Percentiles rank a stretch among this genome's conserved stretches.
Conservation (phyloP, 2,329 filamentous ascomycete genomes). For the Pezicula carpinea region DNA sequence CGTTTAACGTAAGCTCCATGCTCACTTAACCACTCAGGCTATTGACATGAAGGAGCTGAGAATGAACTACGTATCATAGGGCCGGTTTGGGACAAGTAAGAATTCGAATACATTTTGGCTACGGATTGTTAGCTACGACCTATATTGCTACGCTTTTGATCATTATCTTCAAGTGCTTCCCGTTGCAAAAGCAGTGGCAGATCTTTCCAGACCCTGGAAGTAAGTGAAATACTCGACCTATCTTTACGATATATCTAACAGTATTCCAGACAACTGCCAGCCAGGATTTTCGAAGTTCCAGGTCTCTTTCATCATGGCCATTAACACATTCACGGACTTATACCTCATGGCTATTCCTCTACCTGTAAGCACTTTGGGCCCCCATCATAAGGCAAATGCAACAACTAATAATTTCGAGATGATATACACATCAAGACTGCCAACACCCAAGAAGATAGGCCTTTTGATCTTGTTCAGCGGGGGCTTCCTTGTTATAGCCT, state of each 20-base stretch:
- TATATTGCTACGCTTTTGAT: slow-evolving; percentile 44
- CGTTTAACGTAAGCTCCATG: slow-evolving; percentile 36
- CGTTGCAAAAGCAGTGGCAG: slow-evolving; percentile 51
- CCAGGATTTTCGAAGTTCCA: slow-evolving; percentile 46
- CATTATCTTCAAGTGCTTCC: slow-evolving; percentile 47
- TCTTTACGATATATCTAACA: neutral
- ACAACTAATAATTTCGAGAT: neutral
- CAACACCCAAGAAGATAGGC: slow-evolving; percentile 42
- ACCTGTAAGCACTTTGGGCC: slow-evolving; percentile 34
- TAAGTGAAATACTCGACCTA: slow-evolving; percentile 19
- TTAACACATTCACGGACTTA: slow-evolving; percentile 51
- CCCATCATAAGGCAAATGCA: neutral
- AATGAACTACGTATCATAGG: neutral
- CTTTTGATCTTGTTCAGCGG: slow-evolving; percentile 51
- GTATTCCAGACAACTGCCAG: slow-evolving; percentile 38
- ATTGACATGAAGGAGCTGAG: neutral
- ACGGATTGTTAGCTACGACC: slow-evolving; percentile 40
- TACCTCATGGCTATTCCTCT: slow-evolving; percentile 54
- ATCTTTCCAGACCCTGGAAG: slow-evolving; percentile 52
- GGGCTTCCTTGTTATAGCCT: slow-evolving; percentile 49
- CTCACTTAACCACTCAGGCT: neutral
- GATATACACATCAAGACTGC: neutral
- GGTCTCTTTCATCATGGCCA: slow-evolving; percentile 43
- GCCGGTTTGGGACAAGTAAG: slow-evolving; percentile 31
- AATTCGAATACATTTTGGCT: slow-evolving; percentile 46